phyloP scores from a whole-genome alignment of 108 stramenopile genomes.

The Phaeodactylum tricornutum region DNA sequence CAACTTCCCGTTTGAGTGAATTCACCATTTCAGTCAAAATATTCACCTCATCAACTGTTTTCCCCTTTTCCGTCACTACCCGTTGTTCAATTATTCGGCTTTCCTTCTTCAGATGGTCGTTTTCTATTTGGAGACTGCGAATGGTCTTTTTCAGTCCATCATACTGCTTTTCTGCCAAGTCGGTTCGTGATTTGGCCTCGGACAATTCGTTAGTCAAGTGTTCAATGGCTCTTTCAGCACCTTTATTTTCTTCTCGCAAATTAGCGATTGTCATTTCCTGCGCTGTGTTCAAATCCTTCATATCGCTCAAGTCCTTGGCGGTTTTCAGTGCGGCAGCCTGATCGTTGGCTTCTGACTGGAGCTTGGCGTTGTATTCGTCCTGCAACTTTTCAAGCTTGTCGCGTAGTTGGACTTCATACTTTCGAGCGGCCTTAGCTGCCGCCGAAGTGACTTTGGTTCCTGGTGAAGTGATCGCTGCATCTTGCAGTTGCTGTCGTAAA shows the following conservation, averaged over 20 bases:
- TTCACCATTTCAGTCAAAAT: constrained; percentile 63
- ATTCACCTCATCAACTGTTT: constrained; percentile 57
- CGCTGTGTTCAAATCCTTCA: constrained; percentile 31
- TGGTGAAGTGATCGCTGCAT: constrained; percentile 8
- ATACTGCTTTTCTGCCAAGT: constrained; percentile 76
- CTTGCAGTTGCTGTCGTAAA: constrained; percentile 10
- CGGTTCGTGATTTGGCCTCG: constrained; percentile 45
- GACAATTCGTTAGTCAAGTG: constrained; percentile 48
- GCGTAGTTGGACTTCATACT: constrained; percentile 37
- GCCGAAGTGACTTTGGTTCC: constrained; percentile 1
- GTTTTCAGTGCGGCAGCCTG: constrained; percentile 24
- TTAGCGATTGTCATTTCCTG: constrained; percentile 40
- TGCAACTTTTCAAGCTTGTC: constrained; percentile 70
- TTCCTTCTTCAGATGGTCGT: constrained; percentile 46
- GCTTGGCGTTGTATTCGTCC: constrained; percentile 40
- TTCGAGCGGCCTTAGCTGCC: constrained; percentile 23
- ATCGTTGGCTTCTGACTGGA: constrained; percentile 32
- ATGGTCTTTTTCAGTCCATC: constrained; percentile 71
- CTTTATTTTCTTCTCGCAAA: constrained; percentile 30
- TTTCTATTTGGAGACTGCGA: constrained; percentile 61
- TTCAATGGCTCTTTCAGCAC: constrained; percentile 36
- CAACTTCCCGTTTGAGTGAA: constrained; percentile 45
- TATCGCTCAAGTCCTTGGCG: constrained; percentile 28
- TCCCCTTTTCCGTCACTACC: constrained; percentile 58
- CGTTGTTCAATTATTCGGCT: constrained; percentile 40